Base-by-base conservation (phyloP, 441 rosid genomes). In the Adansonia gregorii region DNA sequence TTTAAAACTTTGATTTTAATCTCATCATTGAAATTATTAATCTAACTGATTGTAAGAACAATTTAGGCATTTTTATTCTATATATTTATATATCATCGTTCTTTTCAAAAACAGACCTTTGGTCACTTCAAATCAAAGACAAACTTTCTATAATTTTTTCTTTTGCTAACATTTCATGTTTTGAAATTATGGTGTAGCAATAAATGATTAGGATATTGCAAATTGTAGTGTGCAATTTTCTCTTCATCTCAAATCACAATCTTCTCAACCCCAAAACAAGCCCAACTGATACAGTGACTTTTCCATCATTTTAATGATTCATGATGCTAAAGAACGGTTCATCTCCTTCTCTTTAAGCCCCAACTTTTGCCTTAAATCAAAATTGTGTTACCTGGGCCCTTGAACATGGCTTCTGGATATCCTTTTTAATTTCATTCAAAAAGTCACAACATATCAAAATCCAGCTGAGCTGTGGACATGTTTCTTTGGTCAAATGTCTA, bases 401-500 rank as follows among this genome's bases (percentile, higher is more conserved):
- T 65, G 8, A 10, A 54, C 6, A 54, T 31, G 11, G 67, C 45
- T 14, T 63, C 19, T 31, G n/a, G 2, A 22, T 24, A 14, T 24
- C 22, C 8, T 65, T 63, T 65, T 65, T 10, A 27, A 35, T 35
- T 39, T 31, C 66, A 41, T 35, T 35, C 39, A 20, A 15, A 24
- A 48, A n/a, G 39, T 10, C 52, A 0, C 35, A 9, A 6, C 22
- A 2, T 15, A 63, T 67, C 73, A 80, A 58, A 56, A 27, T 76
- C 68, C 22, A 74, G 79, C 68, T 31, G 75, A 76, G 83, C 78
- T 76, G 83, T 46, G 54, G 41, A 45, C n/a, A n/a, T 19, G 19
- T 51, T 51, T 27, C 67, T 11, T 14, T 11, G 52, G 20, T 17
- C 60, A 55, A 17, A 55, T 56, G 61, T 56, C 61, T 59, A 22